A percentile compares a stretch with the other conserved stretches of the same genome.
Evolutionary conservation across 1,284 basidiomycete genomes (phyloP).

Genomic region (Irpex sp.): DNA sequence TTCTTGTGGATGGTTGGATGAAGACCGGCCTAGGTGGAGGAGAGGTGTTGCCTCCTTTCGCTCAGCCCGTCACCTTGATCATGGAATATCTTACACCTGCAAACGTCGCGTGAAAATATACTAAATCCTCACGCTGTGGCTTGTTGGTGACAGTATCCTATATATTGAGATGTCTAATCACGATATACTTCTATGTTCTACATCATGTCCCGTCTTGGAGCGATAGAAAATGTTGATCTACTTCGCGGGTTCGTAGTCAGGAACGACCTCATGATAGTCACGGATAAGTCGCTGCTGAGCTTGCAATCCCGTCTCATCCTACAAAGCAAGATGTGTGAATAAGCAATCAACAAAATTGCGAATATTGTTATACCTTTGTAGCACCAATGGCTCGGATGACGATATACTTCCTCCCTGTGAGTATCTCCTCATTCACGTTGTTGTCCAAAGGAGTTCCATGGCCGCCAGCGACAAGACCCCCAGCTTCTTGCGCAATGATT

Average conservation of each 20-base stretch:
- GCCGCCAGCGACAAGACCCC: constrained; percentile 73
- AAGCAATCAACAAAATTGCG: background rate
- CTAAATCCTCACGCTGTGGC: no score
- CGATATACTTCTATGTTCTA: background rate
- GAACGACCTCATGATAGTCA: constrained; percentile 83
- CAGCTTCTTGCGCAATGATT: constrained; percentile 92
- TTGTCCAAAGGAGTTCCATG: constrained; percentile 46
- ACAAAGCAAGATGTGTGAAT: background rate
- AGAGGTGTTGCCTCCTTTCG: constrained; percentile 1
- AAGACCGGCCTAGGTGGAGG: constrained; percentile 2
- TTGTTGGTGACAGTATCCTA: no score
- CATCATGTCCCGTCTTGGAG: background rate
- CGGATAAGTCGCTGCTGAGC: constrained; percentile 78
- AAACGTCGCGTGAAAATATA: background rate
- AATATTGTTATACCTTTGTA: constrained; percentile 36
- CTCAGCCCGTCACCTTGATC: background rate
- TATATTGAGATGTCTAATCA: no score
- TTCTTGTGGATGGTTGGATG: constrained; percentile 48
- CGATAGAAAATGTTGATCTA: background rate
- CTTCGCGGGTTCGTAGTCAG: constrained; percentile 55
- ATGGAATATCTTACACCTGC: background rate
- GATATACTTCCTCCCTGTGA: constrained; percentile 85
- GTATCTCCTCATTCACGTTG: constrained; percentile 62
- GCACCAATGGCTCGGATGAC: constrained; percentile 71
- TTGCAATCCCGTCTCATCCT: constrained; percentile 64